Conservation (phyloP, 257 asterid genomes). For the Eucommia ulmoides region DNA sequence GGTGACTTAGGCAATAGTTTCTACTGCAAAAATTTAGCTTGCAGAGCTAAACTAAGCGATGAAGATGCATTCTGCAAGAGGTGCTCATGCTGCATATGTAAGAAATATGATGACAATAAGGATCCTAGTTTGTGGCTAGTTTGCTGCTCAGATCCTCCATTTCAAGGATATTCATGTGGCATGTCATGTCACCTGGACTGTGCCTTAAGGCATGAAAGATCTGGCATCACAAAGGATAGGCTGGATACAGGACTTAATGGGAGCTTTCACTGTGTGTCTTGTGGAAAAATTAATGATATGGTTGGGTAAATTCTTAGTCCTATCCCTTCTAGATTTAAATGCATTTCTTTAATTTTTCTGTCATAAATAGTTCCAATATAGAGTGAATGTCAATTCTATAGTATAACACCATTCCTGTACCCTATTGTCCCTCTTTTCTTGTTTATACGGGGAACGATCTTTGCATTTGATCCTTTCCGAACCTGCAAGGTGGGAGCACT, state of each 20-base stretch:
- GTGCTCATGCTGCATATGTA: conserved; percentile 95
- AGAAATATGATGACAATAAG: conserved; percentile 75
- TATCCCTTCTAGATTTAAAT: conserved; percentile 5
- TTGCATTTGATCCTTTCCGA: too few species aligned
- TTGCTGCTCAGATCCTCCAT: conserved; percentile 87
- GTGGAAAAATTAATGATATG: conserved; percentile 80
- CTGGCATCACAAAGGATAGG: conserved; percentile 48
- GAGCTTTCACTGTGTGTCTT: conserved; percentile 69
- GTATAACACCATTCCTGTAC: too few species aligned
- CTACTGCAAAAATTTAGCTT: conserved; percentile 80
- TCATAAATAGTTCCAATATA: background rate
- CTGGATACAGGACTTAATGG: conserved; percentile 61
- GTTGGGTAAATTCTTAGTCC: conserved; percentile 44
- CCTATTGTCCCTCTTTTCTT: too few species aligned
- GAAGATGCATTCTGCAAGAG: conserved; percentile 66
- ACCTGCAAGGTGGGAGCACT: too few species aligned
- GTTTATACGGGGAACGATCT: too few species aligned
- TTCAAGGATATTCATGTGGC: conserved; percentile 61
- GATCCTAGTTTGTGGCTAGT: conserved; percentile 89
- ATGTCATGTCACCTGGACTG: conserved; percentile 98
- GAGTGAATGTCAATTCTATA: too few species aligned
- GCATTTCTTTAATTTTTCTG: background rate
- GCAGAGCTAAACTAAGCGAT: conserved; percentile 50
- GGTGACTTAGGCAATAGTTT: conserved; percentile 15
- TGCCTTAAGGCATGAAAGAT: conserved; percentile 52